Base-by-base conservation (phyloP, 2,329 filamentous ascomycete species). In the Thermothelomyces thermophilus region DNA sequence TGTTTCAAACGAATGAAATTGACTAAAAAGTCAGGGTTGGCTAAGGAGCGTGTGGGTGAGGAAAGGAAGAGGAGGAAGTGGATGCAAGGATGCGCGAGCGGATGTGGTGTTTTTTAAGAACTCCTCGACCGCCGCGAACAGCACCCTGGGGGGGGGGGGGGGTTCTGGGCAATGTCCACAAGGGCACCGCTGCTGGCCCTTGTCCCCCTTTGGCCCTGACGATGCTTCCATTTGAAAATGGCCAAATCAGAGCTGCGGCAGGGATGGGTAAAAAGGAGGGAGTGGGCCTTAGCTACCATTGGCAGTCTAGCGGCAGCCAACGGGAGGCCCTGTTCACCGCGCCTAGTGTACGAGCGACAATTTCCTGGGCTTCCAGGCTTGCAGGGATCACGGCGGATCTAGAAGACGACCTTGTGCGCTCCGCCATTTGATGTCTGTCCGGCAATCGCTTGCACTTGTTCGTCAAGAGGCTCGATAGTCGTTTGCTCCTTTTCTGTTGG, bases 1-100 rank as follows among this genome's bases (percentile, higher is more conserved):
- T 62, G 58, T 55, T 57, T 60, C n/a, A 58, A 79, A 79, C 73
- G 76, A 79, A 68, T 76, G 76, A 69, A 78, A 72, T 72, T 77
- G 76, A 79, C 76, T 75, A 62, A 70, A 73, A 67, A 75, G 74
- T 75, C 74, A 73, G 70, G 71, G 67, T 70, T 63, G 63, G 7
- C 57, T 62, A 66, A 65, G 58, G 60, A 72, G 66, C 61, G 73
- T 70, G 73, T 73, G 73, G 69, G 74, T 74, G 58, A 73, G 63
- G 70, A 70, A 63, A 61, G 62, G 66, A 65, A 57, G 57, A 39
- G 56, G 53, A 57, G 56, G 57, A 53, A 57, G 64, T 56, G 62
- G 56, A 57, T 62, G 56, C 56, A 58, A 59, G 59, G 57, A 55
- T 58, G 63, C 64, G 58, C 54, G 61, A 63, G 67, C 66, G 68